Evolutionary conservation across 2,329 filamentous ascomycete genomes (phyloP), one percentile per base, ranked within the genome.

Genomic region (Cladophialophora carrionii): DNA sequence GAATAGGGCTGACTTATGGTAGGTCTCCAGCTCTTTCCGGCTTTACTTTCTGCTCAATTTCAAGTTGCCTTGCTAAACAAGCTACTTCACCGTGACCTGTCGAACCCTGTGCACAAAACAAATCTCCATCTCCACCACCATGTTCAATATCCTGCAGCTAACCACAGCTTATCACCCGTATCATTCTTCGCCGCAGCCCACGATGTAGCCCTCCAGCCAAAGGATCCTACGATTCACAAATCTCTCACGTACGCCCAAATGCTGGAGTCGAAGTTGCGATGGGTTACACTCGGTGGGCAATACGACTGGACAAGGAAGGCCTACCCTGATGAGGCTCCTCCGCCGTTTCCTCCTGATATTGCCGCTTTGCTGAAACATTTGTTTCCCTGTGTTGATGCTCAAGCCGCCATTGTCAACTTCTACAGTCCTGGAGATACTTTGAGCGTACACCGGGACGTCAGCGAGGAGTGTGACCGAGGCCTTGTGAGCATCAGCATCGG

Each of bases 331-430:
- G 82, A 84, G n/a, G 66, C 76, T 3, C 88, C 90, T 0, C 91
- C 91, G 0, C 73, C 79, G 0, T 97, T 97, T 71, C 93, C 94
- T 0, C 48, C 75, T 1, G 92, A 96, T 73, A 83, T 96, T 56
- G 86, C 87, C 3, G 76, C 74, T 0, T 84, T 96, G 7, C 79
- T 97, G 0, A 82, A 87, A 62, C 78, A 78, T 0, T 77, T 95
- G 0, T 98, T 96, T 71, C 90, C 92, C 0, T 82, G 87, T 10
- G 95, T 93, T 14, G 81, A 84, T 59, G 87, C 94, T 0, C 88
- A 98, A 78, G 93, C 95, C 1, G 94, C 95, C 43, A 98, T 98
- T 69, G 87, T 96, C 71, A 98, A 98, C 76, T 83, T 98, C 57
- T 98, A 98, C 78, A 90, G 88, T 0, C 91, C 95, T 0, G 91